Base-by-base conservation (phyloP, 805 yeast species). In the Lachancea kluyveri region DNA sequence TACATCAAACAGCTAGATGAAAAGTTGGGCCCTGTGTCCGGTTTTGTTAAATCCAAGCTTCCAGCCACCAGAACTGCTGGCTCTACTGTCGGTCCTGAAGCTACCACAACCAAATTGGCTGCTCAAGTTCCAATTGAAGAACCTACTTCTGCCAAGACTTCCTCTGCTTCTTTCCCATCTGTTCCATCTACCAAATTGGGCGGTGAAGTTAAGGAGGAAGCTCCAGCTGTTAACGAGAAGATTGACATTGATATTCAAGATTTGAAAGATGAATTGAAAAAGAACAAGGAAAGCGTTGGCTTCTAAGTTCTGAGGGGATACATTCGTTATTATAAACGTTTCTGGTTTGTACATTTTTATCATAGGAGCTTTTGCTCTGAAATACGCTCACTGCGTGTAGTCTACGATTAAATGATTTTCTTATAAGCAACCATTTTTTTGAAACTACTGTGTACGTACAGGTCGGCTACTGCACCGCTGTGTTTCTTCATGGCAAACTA, bases 1-100 rank as follows among this genome's bases (percentile, higher is more conserved):
- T 70, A 70, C 45, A 49, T 79, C 41, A 68, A 74, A 41, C 65
- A 68, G 45, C 67, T 73, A 42, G 71, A 72, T 47, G 64, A 68
- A 47, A 74, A 74, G 58, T 57, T 78, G 37, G 81, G 82, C 26
- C 90, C 90, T 32, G 74, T 79, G 36, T 76, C 82, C 24, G 53
- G 65, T 21, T 72, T 75, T 49, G 60, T 80, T 51, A 65, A 70
- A 53, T 62, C 74, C 6, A 46, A 41, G 30, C 35, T 42, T 19
- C 42, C 49, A 31, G 56, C 57, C 43, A 57, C 62, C 31, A 77
- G 86, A 72, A 79, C 87, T 40, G 84, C 84, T 21, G 77, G 81
- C 24, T 65, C 83, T 24, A 77, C 83, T 28, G 81, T 77, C 42
- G 77, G 52, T 35, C 39, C 52, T 15, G 41, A 40, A 15, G 42